Evolutionary conservation across 768 basidiomycete genomes (phyloP), one percentile per base, ranked within the genome.

Genomic region (Pleurotus citrinopileatus): DNA sequence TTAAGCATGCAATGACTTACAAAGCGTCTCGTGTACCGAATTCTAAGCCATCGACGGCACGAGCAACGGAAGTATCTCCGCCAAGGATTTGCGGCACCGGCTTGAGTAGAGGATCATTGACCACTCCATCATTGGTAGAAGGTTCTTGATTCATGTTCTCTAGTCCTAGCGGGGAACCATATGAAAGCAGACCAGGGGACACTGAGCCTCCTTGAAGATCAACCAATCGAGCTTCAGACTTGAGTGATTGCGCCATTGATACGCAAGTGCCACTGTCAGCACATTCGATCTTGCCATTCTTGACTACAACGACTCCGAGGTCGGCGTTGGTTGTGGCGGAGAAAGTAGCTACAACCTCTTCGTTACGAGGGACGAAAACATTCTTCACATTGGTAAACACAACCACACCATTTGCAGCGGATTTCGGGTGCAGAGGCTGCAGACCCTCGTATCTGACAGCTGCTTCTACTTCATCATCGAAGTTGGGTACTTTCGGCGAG

Each of bases 181-280:
- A 91, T 1, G 85, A 81, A 12, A 86, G 78, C 44, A 93, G 67
- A 1, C 84, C 87, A 1, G 91, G 74, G 4, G 75, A 72, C 44
- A 87, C 80, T 0, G 78, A 76, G 2, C 93, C 93, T 1, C 87
- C 89, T 55, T 84, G 71, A 10, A 95, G 76, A 66, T 94, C 81
- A 32, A 94, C 67, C 25, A 75, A 51, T 2, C 60, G 67, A 2
- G 69, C 66, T 28, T 64, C 61, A 2, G 46, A 54, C 36, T 62
- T 61, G 23, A 54, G 42, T 20, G 55, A 46, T 5, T 60, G 29
- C 19, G 44, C 43, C 9, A 60, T 47, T 4, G 58, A 56, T 28
- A 60, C 55, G 57, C 55, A 56, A 6, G 29, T 20, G 9, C 34
- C 17, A n/a, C 45, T 37, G 40, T 81, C 82, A 32, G 69, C 63